Conservation (phyloP, 495 filamentous ascomycete species). For the Aspergillus sclerotioniger region DNA sequence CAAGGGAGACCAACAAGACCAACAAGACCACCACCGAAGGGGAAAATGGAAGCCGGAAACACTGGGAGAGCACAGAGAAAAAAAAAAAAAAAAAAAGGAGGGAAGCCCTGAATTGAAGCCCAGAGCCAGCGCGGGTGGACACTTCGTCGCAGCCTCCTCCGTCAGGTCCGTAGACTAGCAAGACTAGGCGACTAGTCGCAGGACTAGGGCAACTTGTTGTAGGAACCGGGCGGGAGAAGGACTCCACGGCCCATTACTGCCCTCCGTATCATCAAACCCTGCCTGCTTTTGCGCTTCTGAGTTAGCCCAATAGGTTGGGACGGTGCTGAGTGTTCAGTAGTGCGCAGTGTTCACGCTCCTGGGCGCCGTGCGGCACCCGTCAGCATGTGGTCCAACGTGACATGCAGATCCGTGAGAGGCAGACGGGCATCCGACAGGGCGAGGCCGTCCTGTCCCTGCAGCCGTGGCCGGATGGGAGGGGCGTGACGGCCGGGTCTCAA, state of each 20-base stretch:
- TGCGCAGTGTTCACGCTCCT: no score
- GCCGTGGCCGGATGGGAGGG: background rate
- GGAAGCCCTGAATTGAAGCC: slow-evolving; percentile 3
- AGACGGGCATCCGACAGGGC: background rate
- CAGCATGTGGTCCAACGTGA: slow-evolving; percentile 20
- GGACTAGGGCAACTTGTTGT: slow-evolving; percentile 6
- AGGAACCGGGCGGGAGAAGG: background rate
- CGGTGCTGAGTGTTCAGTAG: no score
- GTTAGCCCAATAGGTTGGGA: background rate
- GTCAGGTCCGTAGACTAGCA: slow-evolving; percentile 22
- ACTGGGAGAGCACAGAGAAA: background rate
- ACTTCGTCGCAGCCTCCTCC: slow-evolving; percentile 14
- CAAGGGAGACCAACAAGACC: slow-evolving; percentile 2
- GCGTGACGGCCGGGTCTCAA: background rate
- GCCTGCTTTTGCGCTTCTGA: slow-evolving; percentile 1
- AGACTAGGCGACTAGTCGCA: slow-evolving; percentile 16
- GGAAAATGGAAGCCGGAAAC: slow-evolving; percentile 4
- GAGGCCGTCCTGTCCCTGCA: background rate
- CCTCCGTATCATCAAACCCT: background rate
- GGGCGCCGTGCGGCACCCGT: background rate
- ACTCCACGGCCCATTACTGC: slow-evolving; percentile 11
- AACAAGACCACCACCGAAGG: background rate
- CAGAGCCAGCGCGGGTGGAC: background rate
- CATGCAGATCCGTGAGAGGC: slow-evolving; percentile 8
- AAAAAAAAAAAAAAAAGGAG: slow-evolving; percentile 8